phyloP scores from a whole-genome alignment of 768 basidiomycete genomes.

The Collybia sp. region DNA sequence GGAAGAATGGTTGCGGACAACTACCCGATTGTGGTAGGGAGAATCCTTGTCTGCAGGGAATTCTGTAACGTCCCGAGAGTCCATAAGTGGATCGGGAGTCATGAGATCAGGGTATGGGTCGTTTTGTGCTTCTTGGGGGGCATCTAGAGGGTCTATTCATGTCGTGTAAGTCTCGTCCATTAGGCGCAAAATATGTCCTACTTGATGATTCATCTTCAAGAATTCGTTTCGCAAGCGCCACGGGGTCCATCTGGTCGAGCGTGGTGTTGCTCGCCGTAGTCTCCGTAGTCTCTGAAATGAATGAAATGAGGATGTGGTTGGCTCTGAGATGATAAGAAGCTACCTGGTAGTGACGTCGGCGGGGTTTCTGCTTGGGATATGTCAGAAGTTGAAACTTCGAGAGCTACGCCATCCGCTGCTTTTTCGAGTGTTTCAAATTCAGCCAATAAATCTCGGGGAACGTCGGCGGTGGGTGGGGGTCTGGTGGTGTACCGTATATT shows the following conservation, averaged over 20 bases:
- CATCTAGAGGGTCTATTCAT: constrained; percentile 1
- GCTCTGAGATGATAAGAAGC: neutral
- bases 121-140: constrained; percentile 5
- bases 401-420: neutral
- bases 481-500: neutral
- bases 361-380: neutral
- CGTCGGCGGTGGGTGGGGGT: neutral
- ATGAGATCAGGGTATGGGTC: constrained; percentile 53
- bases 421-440: neutral
- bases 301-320: no score
- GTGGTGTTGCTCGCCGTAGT: neutral
- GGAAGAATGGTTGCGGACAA: constrained; percentile 68
- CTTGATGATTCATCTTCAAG: neutral
- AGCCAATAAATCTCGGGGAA: neutral
- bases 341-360: neutral
- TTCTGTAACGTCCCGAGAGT: constrained; percentile 50
- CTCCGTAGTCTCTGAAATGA: no score
- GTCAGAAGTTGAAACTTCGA: neutral
- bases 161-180: no score
- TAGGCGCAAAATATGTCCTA: neutral
- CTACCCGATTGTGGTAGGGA: constrained; percentile 57
- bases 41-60: constrained; percentile 48
- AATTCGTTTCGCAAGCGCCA: neutral
- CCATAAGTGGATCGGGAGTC: constrained; percentile 56
- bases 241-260: neutral